Evolutionary conservation across 2,329 filamentous ascomycete genomes (phyloP).

Genomic region (Colletotrichum tanaceti): DNA sequence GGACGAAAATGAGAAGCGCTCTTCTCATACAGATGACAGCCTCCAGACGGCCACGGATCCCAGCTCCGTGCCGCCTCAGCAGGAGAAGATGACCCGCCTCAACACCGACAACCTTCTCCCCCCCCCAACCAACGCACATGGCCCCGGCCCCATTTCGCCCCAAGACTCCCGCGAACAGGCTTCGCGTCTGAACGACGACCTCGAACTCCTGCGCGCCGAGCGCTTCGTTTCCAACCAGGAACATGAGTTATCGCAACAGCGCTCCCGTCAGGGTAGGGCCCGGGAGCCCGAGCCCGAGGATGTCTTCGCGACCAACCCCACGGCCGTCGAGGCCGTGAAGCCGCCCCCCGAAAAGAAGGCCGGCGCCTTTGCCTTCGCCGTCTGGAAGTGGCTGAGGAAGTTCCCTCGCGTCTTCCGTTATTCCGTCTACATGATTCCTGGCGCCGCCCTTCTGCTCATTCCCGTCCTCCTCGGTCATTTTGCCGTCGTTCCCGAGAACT

Average conservation of each 20-base stretch:
- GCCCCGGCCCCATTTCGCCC: constrained; percentile 20
- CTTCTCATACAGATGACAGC: constrained; percentile 37
- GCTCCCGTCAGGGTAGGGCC: constrained; percentile 47
- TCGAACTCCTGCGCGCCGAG: constrained; percentile 62
- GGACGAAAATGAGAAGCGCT: constrained; percentile 43
- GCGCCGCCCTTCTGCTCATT: constrained; percentile 57
- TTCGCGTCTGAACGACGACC: constrained; percentile 59
- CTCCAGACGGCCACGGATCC: constrained; percentile 37
- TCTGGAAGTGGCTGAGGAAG: constrained; percentile 60
- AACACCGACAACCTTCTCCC: constrained; percentile 30
- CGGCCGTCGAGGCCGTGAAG: constrained; percentile 38
- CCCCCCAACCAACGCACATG: constrained; percentile 4
- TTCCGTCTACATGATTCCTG: constrained; percentile 60
- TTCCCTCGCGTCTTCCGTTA: constrained; percentile 64
- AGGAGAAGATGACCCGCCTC: constrained; percentile 18
- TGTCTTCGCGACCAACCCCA: constrained; percentile 55
- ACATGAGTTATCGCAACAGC: constrained; percentile 46
- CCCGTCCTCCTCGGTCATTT: constrained; percentile 59
- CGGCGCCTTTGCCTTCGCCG: constrained; percentile 46
- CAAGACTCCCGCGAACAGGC: constrained; percentile 46
- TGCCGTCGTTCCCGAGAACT: constrained; percentile 51
- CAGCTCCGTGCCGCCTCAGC: constrained; percentile 20
- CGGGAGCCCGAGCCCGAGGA: constrained; percentile 56
- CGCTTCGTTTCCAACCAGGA: constrained; percentile 59
- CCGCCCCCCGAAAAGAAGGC: constrained; percentile 40